Base-by-base conservation (phyloP, 495 filamentous ascomycete genomes). In the Neurospora africana region DNA sequence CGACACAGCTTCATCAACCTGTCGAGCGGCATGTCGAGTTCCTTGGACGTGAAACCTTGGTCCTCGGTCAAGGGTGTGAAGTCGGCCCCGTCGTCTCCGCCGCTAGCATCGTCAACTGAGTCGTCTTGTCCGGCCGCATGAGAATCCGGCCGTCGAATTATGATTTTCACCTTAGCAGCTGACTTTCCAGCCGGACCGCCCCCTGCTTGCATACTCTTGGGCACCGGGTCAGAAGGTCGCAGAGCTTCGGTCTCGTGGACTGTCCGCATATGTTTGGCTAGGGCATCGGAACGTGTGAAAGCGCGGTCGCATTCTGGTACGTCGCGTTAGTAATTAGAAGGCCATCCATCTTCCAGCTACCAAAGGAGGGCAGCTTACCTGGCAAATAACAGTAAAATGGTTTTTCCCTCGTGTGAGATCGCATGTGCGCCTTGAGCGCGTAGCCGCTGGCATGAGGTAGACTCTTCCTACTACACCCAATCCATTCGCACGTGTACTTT, bases 211-310 rank as follows among this genome's bases (percentile, higher is more conserved):
- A 85, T 89, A 65, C 89, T 88, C 81, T 92, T 94, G 3, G 92
- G 91, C 23, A 95, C 91, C 5, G 93, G 90, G 77, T 96, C 94
- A n/a, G 91, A 91, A 7, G 92, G 92, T 7, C 94, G 91, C 5
- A 97, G 85, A 6, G 93, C 91, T 81, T 98, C 96, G 43, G 94
- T 97, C 81, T 99, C 96, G 82, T 99, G 95, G 37, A 99, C 95
- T 38, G 95, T 98, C 79, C 95, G 91, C 93, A 98, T 97, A 80
- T 99, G 95, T 79, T 99, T 99, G 7, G 95, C 93, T 0, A 99
- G 89, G 27, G 95, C 95, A 79, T 99, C 95, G 37, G 95, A 98
- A 71, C 95, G 90, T 10, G 95, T 99, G 78, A 99, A 99, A 70
- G 94, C 93, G 76, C 95, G 92, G 78, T 99, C 96, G 82, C 95